A percentile compares a stretch with the other conserved stretches of the same genome.
Conservation (phyloP, 1,284 basidiomycete species). For the Tremellales sp. region DNA sequence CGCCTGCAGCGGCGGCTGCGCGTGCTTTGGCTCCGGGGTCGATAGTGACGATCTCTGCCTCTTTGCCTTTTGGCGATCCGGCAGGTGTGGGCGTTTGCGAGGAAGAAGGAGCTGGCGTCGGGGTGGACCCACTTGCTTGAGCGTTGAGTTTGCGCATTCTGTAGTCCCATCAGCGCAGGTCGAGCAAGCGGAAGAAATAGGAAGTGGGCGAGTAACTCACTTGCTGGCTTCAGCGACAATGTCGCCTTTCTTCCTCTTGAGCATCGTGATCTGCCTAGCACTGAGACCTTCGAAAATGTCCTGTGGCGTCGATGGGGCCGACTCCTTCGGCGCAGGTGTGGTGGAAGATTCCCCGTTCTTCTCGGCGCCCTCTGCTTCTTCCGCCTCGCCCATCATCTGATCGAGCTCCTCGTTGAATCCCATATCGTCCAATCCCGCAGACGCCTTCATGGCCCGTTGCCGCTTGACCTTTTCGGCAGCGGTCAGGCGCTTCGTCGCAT, state of each 20-base stretch:
- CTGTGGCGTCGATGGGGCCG: slow-evolving; percentile 18
- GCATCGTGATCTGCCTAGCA: slow-evolving; percentile 46
- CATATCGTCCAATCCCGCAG: slow-evolving; percentile 40
- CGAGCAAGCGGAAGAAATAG: too few relatives aligned
- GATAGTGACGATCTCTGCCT: slow-evolving; percentile 31
- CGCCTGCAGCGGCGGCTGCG: slow-evolving; percentile 22
- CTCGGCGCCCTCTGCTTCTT: slow-evolving; percentile 34
- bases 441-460: slow-evolving; percentile 45
- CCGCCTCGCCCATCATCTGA: slow-evolving; percentile 35
- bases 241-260: slow-evolving; percentile 49
- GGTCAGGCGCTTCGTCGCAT: slow-evolving; percentile 33
- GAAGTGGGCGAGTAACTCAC: slow-evolving; percentile 25
- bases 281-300: slow-evolving; percentile 47
- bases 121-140: slow-evolving; percentile 11
- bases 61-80: not conserved
- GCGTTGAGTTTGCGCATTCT: slow-evolving; percentile 40
- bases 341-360: slow-evolving; percentile 9
- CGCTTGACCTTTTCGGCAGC: slow-evolving; percentile 38
- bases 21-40: slow-evolving; percentile 47
- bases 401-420: slow-evolving; percentile 43
- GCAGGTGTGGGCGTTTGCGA: slow-evolving; percentile 9
- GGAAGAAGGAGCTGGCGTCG: slow-evolving; percentile 5
- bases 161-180: not conserved
- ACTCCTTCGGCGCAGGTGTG: slow-evolving; percentile 5
- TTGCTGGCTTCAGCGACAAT: slow-evolving; percentile 45